A percentile compares a stretch with the other conserved stretches of the same genome.
Evolutionary conservation across 2,329 filamentous ascomycete species (phyloP).

Genomic region (Gnomoniopsis smithogilvyi): DNA sequence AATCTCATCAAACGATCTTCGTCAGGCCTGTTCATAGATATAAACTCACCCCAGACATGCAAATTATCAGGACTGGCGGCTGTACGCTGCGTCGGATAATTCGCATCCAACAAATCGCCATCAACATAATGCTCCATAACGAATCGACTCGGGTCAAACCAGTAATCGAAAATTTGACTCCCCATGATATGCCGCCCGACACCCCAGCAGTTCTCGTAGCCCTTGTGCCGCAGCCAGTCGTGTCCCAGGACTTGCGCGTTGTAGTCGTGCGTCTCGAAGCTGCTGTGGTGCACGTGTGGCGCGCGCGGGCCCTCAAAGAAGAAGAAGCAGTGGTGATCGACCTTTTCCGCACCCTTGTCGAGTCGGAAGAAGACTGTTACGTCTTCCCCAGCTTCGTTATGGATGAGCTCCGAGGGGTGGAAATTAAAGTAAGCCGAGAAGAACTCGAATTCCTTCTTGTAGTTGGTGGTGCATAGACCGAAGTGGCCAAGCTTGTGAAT

Average conservation of each 20-base stretch:
- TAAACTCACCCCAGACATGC: constrained; percentile 41
- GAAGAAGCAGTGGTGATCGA: constrained; percentile 52
- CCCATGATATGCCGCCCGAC: constrained; percentile 68
- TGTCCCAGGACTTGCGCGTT: constrained; percentile 69
- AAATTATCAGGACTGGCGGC: constrained; percentile 38
- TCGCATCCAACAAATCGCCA: constrained; percentile 61
- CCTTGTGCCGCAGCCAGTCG: constrained; percentile 61
- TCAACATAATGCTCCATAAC: constrained; percentile 71
- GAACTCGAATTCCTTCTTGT: constrained; percentile 45
- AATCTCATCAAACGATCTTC: not conserved
- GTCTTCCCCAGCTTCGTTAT: constrained; percentile 34
- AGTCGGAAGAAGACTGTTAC: constrained; percentile 44
- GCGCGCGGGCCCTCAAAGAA: constrained; percentile 40
- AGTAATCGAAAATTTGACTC: constrained; percentile 71
- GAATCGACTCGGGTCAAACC: constrained; percentile 61
- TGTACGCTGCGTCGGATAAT: constrained; percentile 42
- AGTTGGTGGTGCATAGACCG: constrained; percentile 51
- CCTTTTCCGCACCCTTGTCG: constrained; percentile 38
- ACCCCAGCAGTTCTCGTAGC: constrained; percentile 66
- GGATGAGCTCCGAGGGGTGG: constrained; percentile 35
- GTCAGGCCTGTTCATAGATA: not conserved
- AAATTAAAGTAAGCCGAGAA: constrained; percentile 50
- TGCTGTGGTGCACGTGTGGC: constrained; percentile 63
- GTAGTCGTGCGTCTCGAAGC: constrained; percentile 69
- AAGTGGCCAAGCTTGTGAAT: constrained; percentile 55